Conservation (phyloP, 83 land plant species). For the Picea mariana region DNA sequence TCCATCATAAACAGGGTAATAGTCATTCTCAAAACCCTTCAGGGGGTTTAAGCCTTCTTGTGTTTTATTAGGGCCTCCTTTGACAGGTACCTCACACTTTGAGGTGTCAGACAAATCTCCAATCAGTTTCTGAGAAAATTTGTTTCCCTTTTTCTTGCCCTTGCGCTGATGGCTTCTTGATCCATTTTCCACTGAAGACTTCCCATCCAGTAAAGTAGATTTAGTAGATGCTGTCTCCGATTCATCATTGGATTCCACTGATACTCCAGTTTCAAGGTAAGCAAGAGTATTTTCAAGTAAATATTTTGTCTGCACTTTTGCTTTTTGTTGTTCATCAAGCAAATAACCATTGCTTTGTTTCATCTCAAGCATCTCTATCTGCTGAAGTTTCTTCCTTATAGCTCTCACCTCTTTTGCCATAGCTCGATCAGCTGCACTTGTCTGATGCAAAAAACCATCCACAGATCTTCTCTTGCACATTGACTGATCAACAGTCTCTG, state of each 20-base stretch:
- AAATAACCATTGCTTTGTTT: conserved; percentile 64
- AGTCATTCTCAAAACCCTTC: neutral
- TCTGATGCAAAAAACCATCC: conserved; percentile 61
- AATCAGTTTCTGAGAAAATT: conserved; percentile 11
- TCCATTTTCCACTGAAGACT: conserved; percentile 30
- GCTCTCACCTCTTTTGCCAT: conserved; percentile 80
- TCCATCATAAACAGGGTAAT: neutral
- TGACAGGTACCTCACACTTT: neutral
- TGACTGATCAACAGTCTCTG: conserved; percentile 19
- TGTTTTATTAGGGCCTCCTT: conserved; percentile 1
- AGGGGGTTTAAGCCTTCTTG: conserved; percentile 4
- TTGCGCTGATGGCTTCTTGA: conserved; percentile 25
- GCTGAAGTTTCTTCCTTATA: conserved; percentile 88
- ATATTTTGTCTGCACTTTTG: conserved; percentile 67
- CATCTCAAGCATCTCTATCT: conserved; percentile 90
- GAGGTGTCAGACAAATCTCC: conserved; percentile 14
- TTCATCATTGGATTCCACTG: conserved; percentile 22
- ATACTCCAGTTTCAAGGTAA: conserved; percentile 63
- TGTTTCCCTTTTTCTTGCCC: conserved; percentile 22
- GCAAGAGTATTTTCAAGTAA: conserved; percentile 56
- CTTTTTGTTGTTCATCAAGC: conserved; percentile 92
- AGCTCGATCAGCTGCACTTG: conserved; percentile 44
- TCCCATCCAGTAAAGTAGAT: conserved; percentile 18
- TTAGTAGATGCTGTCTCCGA: conserved; percentile 14
- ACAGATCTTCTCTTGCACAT: conserved; percentile 18